phyloP scores from a whole-genome alignment of 257 asterid species.

The Scutellaria barbata region DNA sequence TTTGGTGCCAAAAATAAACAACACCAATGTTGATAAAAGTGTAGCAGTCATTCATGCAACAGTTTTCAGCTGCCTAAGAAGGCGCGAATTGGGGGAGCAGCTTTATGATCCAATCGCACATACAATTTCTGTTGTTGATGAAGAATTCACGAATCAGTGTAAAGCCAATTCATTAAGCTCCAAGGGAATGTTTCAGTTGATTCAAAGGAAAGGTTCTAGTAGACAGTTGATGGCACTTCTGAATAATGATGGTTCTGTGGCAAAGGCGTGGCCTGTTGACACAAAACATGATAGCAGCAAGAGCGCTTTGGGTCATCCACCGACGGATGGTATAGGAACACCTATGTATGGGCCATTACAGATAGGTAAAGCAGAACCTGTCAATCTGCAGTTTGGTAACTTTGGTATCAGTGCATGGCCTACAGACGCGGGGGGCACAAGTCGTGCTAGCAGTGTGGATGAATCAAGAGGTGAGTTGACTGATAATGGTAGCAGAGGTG shows the following conservation, averaged over 20 bases:
- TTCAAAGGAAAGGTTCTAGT: slow-evolving; percentile 87
- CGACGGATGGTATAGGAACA: slow-evolving; percentile 51
- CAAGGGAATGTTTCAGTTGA: slow-evolving; percentile 92
- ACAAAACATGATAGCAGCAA: slow-evolving; percentile 49
- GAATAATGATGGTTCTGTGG: slow-evolving; percentile 91
- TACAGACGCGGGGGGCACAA: slow-evolving; percentile 75
- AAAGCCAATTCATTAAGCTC: slow-evolving; percentile 80
- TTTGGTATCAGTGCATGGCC: slow-evolving; percentile 94
- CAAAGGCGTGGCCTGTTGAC: slow-evolving; percentile 92
- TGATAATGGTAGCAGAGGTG: slow-evolving; percentile 73
- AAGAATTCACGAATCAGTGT: slow-evolving; percentile 83
- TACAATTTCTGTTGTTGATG: slow-evolving; percentile 61
- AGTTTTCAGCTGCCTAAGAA: slow-evolving; percentile 83
- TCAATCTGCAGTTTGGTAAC: slow-evolving; percentile 89
- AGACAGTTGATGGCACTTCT: slow-evolving; percentile 92
- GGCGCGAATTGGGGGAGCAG: slow-evolving; percentile 76
- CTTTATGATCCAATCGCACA: slow-evolving; percentile 71
- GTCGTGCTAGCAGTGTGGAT: slow-evolving; percentile 89
- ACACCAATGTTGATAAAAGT: slow-evolving; percentile 90
- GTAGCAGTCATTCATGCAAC: slow-evolving; percentile 96
- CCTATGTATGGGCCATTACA: slow-evolving; percentile 88
- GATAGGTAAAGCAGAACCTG: slow-evolving; percentile 82
- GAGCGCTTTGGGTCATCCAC: slow-evolving; percentile 44
- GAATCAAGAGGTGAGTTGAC: slow-evolving; percentile 71
- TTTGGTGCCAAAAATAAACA: slow-evolving; percentile 88